Percentiles rank a stretch among this genome's conserved stretches.
These are phyloP conservation scores for Apiospora phragmitis DNA, from an alignment of 2,329 filamentous ascomycete species.

Conservation along the genomic window DNA sequence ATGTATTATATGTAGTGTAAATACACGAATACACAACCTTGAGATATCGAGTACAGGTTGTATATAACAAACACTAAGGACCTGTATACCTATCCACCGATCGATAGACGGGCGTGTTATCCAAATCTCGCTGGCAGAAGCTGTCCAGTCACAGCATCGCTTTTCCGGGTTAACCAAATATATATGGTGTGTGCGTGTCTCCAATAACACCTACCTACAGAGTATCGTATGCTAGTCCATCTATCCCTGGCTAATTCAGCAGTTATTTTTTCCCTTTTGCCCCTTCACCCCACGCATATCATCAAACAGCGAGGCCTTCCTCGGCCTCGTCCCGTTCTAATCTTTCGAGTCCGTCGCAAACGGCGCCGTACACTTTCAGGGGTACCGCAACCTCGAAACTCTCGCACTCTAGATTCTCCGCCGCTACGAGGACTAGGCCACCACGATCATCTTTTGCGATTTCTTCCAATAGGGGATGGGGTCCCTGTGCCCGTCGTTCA, in stretches of 20 bases:
- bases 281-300: neutral
- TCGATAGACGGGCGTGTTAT: neutral
- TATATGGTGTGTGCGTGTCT: neutral
- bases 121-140: neutral
- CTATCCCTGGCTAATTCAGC: neutral
- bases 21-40: neutral
- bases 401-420: constrained; percentile 78
- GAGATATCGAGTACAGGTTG: neutral
- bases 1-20: neutral
- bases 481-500: constrained; percentile 27
- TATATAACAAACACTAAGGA: neutral
- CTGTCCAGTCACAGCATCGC: neutral
- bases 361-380: constrained; percentile 73
- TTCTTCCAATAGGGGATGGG: constrained; percentile 70
- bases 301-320: constrained; percentile 30
- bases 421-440: constrained; percentile 69
- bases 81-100: neutral
- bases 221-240: neutral
- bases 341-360: constrained; percentile 56
- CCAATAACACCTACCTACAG: neutral
- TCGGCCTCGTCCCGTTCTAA: constrained; percentile 57
- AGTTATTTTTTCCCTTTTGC: neutral
- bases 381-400: constrained; percentile 90
- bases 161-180: neutral
- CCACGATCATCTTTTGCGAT: constrained; percentile 79